Evolutionary conservation across 495 filamentous ascomycete species (phyloP).

Genomic region (Entonaema liquescens): DNA sequence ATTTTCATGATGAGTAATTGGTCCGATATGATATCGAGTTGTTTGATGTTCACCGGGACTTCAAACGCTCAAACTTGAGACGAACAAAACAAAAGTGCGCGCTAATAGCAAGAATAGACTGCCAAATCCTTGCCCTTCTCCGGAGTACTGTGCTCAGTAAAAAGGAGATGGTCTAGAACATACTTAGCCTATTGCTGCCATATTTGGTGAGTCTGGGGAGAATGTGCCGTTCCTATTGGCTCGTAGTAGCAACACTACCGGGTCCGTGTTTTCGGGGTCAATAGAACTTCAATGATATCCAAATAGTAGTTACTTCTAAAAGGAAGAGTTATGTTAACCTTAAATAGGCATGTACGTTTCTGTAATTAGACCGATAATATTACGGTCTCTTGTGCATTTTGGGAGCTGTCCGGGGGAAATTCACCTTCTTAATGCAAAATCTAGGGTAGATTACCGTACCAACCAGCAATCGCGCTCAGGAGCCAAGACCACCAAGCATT

Average conservation of each 20-base stretch:
- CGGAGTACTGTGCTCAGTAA: neutral
- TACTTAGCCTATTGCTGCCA: neutral
- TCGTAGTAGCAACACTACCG: neutral
- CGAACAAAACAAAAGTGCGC: conserved; percentile 21
- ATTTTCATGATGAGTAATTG: neutral
- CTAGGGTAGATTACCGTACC: neutral
- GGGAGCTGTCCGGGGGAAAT: neutral
- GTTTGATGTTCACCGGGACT: conserved; percentile 33
- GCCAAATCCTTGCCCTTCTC: neutral
- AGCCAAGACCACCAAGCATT: conserved; percentile 37
- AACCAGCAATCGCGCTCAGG: conserved; percentile 10
- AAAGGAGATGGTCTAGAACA: conserved; percentile 28
- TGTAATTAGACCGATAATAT: neutral
- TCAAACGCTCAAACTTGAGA: conserved; percentile 31
- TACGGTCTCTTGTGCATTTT: neutral
- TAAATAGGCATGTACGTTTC: neutral
- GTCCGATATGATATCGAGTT: conserved; percentile 1
- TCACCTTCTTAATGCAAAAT: neutral
- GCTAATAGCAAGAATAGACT: conserved; percentile 5
- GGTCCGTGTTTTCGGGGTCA: neutral
- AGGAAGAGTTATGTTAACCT: neutral
- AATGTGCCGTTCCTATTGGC: conserved; percentile 23
- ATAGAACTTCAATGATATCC: neutral
- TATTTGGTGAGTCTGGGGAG: conserved; percentile 27
- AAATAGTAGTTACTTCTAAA: neutral